phyloP scores from a whole-genome alignment of 1,284 basidiomycete genomes.

The Sporisorium sorghi region DNA sequence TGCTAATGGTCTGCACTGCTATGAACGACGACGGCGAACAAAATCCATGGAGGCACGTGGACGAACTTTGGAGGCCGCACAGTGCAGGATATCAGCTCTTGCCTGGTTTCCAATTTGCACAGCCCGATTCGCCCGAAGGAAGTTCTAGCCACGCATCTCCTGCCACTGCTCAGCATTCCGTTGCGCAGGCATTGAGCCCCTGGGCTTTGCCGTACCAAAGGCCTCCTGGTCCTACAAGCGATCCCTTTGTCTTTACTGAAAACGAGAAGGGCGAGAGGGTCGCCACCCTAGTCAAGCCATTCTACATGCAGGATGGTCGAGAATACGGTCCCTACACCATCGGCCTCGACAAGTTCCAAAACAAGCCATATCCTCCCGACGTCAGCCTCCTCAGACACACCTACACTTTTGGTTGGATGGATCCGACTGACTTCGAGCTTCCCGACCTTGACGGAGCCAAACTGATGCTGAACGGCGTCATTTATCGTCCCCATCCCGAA shows the following conservation, averaged over 20 bases:
- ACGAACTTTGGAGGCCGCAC: too few species aligned
- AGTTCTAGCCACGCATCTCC: too few species aligned
- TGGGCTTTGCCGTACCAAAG: too few species aligned
- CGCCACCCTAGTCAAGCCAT: too few species aligned
- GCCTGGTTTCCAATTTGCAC: background rate
- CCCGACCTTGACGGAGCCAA: background rate
- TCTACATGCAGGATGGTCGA: background rate
- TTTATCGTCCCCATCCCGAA: constrained; percentile 12
- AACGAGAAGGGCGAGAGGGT: too few species aligned
- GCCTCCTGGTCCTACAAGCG: background rate
- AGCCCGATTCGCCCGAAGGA: too few species aligned
- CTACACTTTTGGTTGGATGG: background rate
- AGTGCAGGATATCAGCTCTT: constrained; percentile 1
- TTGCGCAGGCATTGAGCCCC: too few species aligned
- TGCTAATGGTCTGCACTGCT: background rate
- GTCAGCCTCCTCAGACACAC: background rate
- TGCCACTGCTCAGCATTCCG: too few species aligned
- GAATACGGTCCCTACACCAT: background rate
- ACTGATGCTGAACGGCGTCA: background rate
- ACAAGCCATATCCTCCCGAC: constrained; percentile 8
- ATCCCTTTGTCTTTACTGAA: background rate
- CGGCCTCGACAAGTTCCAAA: background rate
- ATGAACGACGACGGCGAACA: background rate
- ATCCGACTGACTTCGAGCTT: background rate
- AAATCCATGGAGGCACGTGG: too few species aligned